Conservation (phyloP, 2,329 filamentous ascomycete species). For the Penicillium sp. region DNA sequence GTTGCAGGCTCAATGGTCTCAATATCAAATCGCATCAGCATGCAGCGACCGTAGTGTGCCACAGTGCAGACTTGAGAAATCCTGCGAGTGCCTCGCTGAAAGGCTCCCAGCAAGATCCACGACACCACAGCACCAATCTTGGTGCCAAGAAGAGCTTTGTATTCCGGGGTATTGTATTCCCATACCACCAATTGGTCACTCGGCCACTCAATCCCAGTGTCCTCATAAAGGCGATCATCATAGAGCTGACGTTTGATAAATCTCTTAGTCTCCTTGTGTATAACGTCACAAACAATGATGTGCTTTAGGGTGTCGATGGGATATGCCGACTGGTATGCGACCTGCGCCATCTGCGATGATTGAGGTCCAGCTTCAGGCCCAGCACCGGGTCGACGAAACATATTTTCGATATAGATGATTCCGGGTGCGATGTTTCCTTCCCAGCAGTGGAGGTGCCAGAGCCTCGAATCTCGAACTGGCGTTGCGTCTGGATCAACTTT, state of each 20-base stretch:
- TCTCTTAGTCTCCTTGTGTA: neutral
- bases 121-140: neutral
- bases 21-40: neutral
- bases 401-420: neutral
- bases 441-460: neutral
- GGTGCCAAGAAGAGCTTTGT: neutral
- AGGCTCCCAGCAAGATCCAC: neutral
- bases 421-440: neutral
- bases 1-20: neutral
- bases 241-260: neutral
- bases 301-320: conserved; percentile 1
- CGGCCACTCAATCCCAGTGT: neutral
- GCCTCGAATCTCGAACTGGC: neutral
- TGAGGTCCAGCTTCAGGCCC: neutral
- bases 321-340: neutral
- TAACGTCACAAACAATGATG: neutral
- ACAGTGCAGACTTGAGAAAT: neutral
- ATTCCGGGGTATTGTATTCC: neutral
- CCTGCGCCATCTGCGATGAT: neutral
- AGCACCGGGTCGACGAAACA: neutral
- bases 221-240: neutral
- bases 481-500: neutral
- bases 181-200: neutral
- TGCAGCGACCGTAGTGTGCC: neutral
- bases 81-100: neutral